Base-by-base conservation (phyloP, 352 stramenopile genomes). In the Globisporangium alternatum region DNA sequence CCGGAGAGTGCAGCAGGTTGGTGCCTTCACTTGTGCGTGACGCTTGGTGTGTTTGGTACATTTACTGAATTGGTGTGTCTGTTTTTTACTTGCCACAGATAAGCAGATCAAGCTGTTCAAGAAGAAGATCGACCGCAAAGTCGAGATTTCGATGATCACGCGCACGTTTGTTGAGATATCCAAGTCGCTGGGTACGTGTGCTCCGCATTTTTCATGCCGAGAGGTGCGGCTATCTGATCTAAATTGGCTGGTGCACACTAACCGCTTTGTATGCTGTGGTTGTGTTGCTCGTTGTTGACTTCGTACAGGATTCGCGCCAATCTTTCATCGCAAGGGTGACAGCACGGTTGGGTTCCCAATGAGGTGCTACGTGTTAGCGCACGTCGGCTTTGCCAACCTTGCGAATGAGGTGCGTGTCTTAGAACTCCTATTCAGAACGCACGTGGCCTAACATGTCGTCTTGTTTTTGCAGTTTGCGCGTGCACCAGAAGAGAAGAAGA, bases 281-380 rank as follows among this genome's bases (percentile, higher is more conserved):
- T 55, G 31, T 28, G 56, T 25, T 55, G 15, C 43, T 63, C 5
- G 5, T 17, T 8, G n/a, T 30, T 28, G 3, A 43, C 22, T 30
- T 5, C 45, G 21, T 28, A 15, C 48, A 86, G 78, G 77, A 37
- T 83, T 57, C 65, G 76, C 5, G 56, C 69, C 53, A 2, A 64
- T 88, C n/a, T 88, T 90, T 39, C 82, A 77, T 2, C 75, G 77
- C 7, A 88, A 88, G 22, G 41, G 41, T 62, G 77, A 45, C 69
- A 82, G 22, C 17, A 31, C 43, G 55, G 70, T 63, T 62, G 74
- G 3, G 30, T 88, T 44, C 70, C 75, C 22, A 56, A 70, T 33
- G 64, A 85, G 19, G 39, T 68, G 69, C 9, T 63, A 86, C 0
- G 66, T 91, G 37, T 64, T 91, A 3, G 75, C 76, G 5, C 68